Evolutionary conservation across 371 early-diverging fungal genomes (phyloP).

Genomic region (Mucor indicus): DNA sequence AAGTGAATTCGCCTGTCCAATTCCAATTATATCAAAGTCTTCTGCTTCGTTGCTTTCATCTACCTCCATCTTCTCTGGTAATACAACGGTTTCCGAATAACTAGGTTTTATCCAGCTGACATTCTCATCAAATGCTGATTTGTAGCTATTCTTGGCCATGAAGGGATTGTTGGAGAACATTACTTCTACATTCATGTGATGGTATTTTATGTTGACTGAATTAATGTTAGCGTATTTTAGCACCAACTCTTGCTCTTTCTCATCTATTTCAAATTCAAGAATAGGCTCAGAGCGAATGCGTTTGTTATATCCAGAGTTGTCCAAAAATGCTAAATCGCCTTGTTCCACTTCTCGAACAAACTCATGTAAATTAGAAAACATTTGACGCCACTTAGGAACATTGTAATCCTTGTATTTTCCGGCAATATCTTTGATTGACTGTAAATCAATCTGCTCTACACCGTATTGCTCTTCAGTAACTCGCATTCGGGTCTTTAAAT

Average conservation of each 20-base stretch:
- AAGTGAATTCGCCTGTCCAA: slow-evolving; percentile 7
- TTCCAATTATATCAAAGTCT: slow-evolving; percentile 40
- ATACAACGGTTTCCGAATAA: slow-evolving; percentile 5
- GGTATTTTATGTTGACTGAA: slow-evolving; percentile 44
- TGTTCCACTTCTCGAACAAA: slow-evolving; percentile 45
- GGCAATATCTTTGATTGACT: slow-evolving; percentile 26
- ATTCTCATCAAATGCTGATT: too few species aligned
- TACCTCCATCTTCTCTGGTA: neutral
- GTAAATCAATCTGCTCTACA: slow-evolving; percentile 26
- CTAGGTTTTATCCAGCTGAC: slow-evolving; percentile 31
- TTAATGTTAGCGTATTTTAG: slow-evolving; percentile 34
- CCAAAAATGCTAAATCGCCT: slow-evolving; percentile 3
- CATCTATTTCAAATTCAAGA: slow-evolving; percentile 25
- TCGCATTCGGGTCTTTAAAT: slow-evolving; percentile 47
- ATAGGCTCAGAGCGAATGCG: slow-evolving; percentile 23
- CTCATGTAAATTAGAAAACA: slow-evolving; percentile 42
- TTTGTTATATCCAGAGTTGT: neutral
- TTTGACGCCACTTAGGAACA: slow-evolving; percentile 42
- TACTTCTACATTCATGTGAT: slow-evolving; percentile 57
- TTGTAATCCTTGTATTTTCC: slow-evolving; percentile 41
- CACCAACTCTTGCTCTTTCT: slow-evolving; percentile 13
- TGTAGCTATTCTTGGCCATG: too few species aligned
- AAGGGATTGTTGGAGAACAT: slow-evolving; percentile 57
- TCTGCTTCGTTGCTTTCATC: too few species aligned
- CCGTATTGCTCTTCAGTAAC: slow-evolving; percentile 6